Base-by-base conservation (phyloP, 768 basidiomycete genomes). In the Cubamyces lactineus region DNA sequence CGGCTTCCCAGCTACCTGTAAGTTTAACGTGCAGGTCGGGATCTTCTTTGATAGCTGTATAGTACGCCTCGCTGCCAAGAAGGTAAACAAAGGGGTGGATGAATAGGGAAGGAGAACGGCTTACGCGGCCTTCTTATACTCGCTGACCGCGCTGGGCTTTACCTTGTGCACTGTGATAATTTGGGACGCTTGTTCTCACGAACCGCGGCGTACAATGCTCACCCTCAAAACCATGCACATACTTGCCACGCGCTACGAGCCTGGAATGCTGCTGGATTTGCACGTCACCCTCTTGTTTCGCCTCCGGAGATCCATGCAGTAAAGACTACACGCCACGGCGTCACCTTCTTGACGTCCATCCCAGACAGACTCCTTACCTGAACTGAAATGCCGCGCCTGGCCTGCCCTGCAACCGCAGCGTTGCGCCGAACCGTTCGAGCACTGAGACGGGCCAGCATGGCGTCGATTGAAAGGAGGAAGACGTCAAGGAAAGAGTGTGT, bases 241-340 rank as follows among this genome's bases (percentile, higher is more conserved):
- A 96, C 81, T 98, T 98, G 48, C 95, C 94, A 61, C 96, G 80
- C 38, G 92, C 96, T 42, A 99, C 89, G 8, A 96, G 76, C 68
- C 86, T 83, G 2, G 93, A 95, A 73, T 98, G 95, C 70, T 96
- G 92, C 59, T 85, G 84, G 47, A 83, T 77, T 59, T 89, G 88
- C 40, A 85, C 76, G 52, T 92, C 91, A 42, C 94, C 91, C 46
- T 87, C 92, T 69, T 83, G 81, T 76, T 92, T 90, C 47, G 96
- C 96, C 70, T 94, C 88, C 48, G 87, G 87, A 30, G 93, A 95
- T n/a, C 97, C 97, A 75, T 98, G 95, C 60, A 99, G 78, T 57
- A 99, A 73, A 19, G 90, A 85, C 94, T 95, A 75, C 54, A 69
- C 63, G 63, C 56, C 59, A 53, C 43, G 54, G 58, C 62, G 57